Base-by-base conservation (phyloP, 1,139 yeast genomes). In the Lizanozyma gosingica region DNA sequence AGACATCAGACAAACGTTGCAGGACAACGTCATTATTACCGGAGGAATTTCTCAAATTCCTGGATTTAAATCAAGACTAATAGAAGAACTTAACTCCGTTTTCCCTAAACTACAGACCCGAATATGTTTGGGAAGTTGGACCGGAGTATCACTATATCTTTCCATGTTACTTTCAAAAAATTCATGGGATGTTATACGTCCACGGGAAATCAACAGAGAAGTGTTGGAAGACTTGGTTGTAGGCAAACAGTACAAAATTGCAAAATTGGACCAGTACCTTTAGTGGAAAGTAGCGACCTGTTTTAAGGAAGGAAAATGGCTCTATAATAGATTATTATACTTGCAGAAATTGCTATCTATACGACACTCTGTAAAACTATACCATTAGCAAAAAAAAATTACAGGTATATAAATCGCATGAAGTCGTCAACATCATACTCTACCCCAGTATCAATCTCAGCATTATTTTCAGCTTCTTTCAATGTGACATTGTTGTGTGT, bases 141-240 rank as follows among this genome's bases (percentile, higher is more conserved):
- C 43, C 2, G 53, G 55, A 4, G 44, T 49, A 33, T 51, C 55
- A 2, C 38, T 50, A 17, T 51, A 51, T 29, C 50, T 47, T 2
- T 43, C 52, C 9, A 41, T 45, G 3, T 41, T 44, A 1, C 40
- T 51, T 35, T 40, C 41, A 3, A 37, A 40, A 14, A 22, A 22
- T 22, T 22, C 29, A 22, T 22, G 29, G 29, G 29, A 22, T 11
- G 29, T 22, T 6, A 6, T 22, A 22, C 6, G 11, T 6, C 29
- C 44, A 41, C 32, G 48, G 44, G 27, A 46, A 45, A 33, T 38
- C 49, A 15, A 40, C 42, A n/a, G 47, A 45, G n/a, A 40, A 35
- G 14, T 45, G 43, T 2, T 41, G 34, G 36, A 47, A 42, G 34
- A 36, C 11, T 11, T 22, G 6, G 29, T 22, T 6, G 9, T 22